Base-by-base conservation (phyloP, 331 rosid species). In the Spiraea crenata region DNA sequence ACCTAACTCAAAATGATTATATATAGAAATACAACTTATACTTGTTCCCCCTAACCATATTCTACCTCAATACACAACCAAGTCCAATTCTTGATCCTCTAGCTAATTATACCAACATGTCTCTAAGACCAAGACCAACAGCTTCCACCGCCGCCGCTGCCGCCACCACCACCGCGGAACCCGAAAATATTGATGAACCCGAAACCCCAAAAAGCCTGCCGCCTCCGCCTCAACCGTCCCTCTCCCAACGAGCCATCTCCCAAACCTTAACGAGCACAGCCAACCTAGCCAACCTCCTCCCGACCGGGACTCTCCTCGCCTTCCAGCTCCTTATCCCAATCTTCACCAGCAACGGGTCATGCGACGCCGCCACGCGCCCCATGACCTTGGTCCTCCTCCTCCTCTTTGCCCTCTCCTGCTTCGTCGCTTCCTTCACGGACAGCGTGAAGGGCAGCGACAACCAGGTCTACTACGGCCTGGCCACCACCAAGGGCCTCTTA, bases 211-310 rank as follows among this genome's bases (percentile, higher is more conserved):
- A 7, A 61, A 38, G 14, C 46, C 48, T 47, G 3, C 46, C 9
- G 2, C 41, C 9, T 14, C 44, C 37, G 6, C 25, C 3, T 7
- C 49, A 20, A 34, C 62, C 75, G 1, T 57, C 85, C 4, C 9
- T 55, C 2, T 58, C 79, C 2, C 84, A 79, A 48, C 72, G 84
- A 0, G 86, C 86, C 5, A 46, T 87, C 38, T 77, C 91, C 5
- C 87, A 77, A 40, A 73, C 80, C 42, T 58, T 88, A 13, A 73
- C 84, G 0, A 49, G 81, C 82, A 82, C 96, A 0, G 92, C 95
- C 70, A 84, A 82, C 79, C 69, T 90, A 44, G 92, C 95, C 4
- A 90, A 90, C 68, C 89, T 84, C 4, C 92, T 90, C 37, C 96
- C 96, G 0, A 88, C 95, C 0, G 96, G 96, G 0, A 88, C 92